Evolutionary conservation across 371 early-diverging fungal genomes (phyloP).

Genomic region (Rhizopus sp.): DNA sequence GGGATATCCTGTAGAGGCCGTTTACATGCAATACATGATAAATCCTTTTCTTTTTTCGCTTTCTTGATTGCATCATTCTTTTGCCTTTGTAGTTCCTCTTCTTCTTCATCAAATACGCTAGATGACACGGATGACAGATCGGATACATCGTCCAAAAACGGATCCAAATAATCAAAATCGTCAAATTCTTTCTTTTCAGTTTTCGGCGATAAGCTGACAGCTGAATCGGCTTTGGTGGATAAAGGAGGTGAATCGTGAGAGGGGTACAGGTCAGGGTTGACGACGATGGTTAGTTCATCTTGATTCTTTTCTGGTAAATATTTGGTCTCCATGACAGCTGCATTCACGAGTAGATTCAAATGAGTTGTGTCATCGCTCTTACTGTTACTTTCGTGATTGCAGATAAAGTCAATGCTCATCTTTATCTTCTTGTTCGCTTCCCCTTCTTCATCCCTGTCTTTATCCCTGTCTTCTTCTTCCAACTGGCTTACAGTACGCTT

Average conservation of each 20-base stretch:
- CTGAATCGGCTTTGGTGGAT: constrained; percentile 44
- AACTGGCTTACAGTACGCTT: constrained; percentile 9
- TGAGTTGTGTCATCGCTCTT: constrained; percentile 12
- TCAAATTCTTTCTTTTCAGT: constrained; percentile 6
- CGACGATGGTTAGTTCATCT: constrained; percentile 25
- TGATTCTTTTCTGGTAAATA: constrained; percentile 17
- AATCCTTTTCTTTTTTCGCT: constrained; percentile 38
- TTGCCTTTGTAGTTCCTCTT: constrained; percentile 20
- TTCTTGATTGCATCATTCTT: constrained; percentile 50
- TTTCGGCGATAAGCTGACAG: constrained; percentile 40
- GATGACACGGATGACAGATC: constrained; percentile 43
- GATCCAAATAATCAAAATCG: constrained; percentile 21
- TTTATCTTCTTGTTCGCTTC: neutral
- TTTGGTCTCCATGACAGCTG: constrained; percentile 34
- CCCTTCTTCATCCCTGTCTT: neutral
- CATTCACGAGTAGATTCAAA: constrained; percentile 40
- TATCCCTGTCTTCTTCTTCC: neutral
- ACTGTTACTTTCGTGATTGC: constrained; percentile 19
- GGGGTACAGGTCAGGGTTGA: constrained; percentile 16
- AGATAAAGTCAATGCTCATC: constrained; percentile 50
- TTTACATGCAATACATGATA: constrained; percentile 39
- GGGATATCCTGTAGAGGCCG: constrained; percentile 37
- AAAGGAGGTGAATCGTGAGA: constrained; percentile 7
- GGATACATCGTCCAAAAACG: constrained; percentile 43
- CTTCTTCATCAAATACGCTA: constrained; percentile 14